Conservation (phyloP, 2,329 filamentous ascomycete genomes). For the Aspergillus fumigatus region DNA sequence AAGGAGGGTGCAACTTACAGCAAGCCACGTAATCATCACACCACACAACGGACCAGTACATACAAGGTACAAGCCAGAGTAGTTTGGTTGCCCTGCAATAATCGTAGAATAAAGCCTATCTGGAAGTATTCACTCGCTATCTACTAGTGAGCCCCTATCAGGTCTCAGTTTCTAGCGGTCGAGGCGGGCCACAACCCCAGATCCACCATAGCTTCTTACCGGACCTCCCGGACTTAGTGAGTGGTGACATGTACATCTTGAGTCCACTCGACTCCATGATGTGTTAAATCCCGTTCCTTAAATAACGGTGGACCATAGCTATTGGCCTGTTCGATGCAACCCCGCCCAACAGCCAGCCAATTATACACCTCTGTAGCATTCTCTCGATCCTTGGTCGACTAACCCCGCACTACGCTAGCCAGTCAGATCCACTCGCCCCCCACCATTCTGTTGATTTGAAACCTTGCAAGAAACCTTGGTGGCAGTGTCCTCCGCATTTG, state of each 20-base stretch:
- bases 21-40: neutral
- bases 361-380: neutral
- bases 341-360: neutral
- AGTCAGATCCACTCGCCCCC: neutral
- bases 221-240: neutral
- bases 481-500: neutral
- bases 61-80: neutral
- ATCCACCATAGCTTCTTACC: neutral
- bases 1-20: neutral
- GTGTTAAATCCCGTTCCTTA: neutral
- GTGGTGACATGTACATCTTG: neutral
- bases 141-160: neutral
- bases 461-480: neutral
- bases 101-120: neutral
- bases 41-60: neutral
- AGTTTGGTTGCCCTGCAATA: neutral
- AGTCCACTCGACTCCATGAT: neutral
- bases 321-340: neutral
- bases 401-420: neutral
- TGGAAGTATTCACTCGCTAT: neutral
- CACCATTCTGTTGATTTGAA: neutral
- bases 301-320: neutral
- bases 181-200: neutral
- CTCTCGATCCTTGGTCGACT: neutral
- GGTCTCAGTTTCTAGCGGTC: neutral